Conservation (phyloP, 2,329 filamentous ascomycete genomes). For the Trichoderma endophyticum region DNA sequence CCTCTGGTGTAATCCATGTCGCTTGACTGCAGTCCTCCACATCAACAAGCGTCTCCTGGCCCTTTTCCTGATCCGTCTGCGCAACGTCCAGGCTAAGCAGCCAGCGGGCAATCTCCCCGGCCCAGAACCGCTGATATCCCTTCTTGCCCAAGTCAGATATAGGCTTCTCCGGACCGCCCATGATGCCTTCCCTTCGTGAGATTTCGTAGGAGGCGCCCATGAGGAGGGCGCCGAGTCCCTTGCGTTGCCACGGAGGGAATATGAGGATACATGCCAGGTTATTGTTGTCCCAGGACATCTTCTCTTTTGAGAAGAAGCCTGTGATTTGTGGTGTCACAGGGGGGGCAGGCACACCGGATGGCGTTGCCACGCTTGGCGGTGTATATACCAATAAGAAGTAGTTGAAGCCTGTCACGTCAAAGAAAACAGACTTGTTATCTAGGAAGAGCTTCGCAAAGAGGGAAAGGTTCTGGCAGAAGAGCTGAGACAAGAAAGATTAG, state of each 20-base stretch:
- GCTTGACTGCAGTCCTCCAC: slow-evolving; percentile 69
- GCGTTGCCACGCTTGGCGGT: slow-evolving; percentile 34
- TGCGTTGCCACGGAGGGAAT: slow-evolving; percentile 92
- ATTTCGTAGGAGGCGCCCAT: slow-evolving; percentile 95
- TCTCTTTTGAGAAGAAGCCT: slow-evolving; percentile 99
- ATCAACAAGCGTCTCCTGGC: slow-evolving; percentile 52
- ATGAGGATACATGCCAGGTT: slow-evolving; percentile 95
- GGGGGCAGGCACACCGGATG: slow-evolving; percentile 13
- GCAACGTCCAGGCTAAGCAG: slow-evolving; percentile 46
- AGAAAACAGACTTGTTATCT: slow-evolving; percentile 97
- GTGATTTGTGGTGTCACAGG: slow-evolving; percentile 52
- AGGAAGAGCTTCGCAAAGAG: slow-evolving; percentile 97
- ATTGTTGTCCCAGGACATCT: slow-evolving; percentile 98
- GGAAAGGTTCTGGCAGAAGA: slow-evolving; percentile 93
- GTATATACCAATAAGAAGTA: slow-evolving; percentile 89
- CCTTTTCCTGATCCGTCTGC: slow-evolving; percentile 24
- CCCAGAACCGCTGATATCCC: slow-evolving; percentile 85
- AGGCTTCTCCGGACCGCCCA: slow-evolving; percentile 92
- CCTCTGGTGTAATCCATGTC: slow-evolving; percentile 82
- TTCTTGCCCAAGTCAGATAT: slow-evolving; percentile 80
- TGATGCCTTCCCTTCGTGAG: slow-evolving; percentile 73
- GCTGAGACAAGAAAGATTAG: slow-evolving; percentile 37
- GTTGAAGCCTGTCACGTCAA: slow-evolving; percentile 89
- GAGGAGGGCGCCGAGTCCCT: slow-evolving; percentile 80
- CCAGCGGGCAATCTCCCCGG: slow-evolving; percentile 75